Evolutionary conservation across 352 stramenopile species (phyloP).

Genomic region (Phytophthora citrophthora): DNA sequence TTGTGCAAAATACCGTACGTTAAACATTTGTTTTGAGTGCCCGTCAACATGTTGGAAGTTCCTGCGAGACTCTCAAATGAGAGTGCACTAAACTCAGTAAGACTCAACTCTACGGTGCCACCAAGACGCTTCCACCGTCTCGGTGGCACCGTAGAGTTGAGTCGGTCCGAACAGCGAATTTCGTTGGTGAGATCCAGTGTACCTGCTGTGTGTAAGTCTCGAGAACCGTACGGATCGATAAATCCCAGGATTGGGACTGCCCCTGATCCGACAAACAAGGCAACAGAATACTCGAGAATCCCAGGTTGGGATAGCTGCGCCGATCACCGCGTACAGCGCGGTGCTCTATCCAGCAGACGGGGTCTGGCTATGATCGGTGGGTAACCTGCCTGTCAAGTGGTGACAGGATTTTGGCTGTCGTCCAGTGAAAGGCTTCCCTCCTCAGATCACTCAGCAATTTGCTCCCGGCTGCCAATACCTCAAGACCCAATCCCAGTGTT

Average conservation of each 20-base stretch:
- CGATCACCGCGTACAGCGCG: slow-evolving; percentile 1
- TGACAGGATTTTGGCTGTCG: neutral
- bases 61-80: too few relatives aligned
- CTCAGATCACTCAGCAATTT: slow-evolving; percentile 18
- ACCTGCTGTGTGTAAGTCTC: slow-evolving; percentile 8
- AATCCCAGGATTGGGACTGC: slow-evolving; percentile 19
- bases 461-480: neutral
- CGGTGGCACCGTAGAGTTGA: neutral
- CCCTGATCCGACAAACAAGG: slow-evolving; percentile 11
- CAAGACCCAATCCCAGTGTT: neutral
- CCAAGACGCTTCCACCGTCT: too few relatives aligned
- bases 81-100: too few relatives aligned
- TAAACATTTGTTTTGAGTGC: too few relatives aligned
- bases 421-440: neutral
- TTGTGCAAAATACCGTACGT: slow-evolving; percentile 1
- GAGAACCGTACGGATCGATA: slow-evolving; percentile 4
- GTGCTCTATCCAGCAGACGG: slow-evolving; percentile 4
- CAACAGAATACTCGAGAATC: slow-evolving; percentile 20
- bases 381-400: neutral
- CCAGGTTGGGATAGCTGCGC: slow-evolving; percentile 4
- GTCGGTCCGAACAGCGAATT: slow-evolving; percentile 1
- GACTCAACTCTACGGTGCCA: too few relatives aligned
- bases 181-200: slow-evolving; percentile 1
- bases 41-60: too few relatives aligned
- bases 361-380: slow-evolving; percentile 1